These are phyloP conservation scores for Alternaria infectoria DNA, from an alignment of 2,329 filamentous ascomycete genomes.

Conservation along the genomic window DNA sequence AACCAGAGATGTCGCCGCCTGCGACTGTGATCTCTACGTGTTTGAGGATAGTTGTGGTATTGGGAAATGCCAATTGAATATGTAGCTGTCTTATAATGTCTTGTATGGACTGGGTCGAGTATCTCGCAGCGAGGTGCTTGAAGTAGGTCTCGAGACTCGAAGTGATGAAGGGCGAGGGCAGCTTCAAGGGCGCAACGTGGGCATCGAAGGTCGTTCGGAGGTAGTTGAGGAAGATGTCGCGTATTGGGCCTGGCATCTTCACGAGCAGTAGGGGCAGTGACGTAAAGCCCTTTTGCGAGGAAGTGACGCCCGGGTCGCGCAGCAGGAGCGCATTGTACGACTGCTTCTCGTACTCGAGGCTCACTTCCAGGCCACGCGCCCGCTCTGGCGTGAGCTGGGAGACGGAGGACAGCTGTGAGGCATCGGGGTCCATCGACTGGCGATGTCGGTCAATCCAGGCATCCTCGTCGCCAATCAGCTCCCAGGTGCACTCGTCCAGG, in stretches of 20 bases:
- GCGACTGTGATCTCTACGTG: slow-evolving; percentile 53
- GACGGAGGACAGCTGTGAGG: slow-evolving; percentile 31
- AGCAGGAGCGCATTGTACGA: slow-evolving; percentile 60
- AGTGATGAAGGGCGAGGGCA: slow-evolving; percentile 56
- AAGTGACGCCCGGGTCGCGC: slow-evolving; percentile 41
- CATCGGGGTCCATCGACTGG: slow-evolving; percentile 41
- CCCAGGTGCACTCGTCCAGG: slow-evolving; percentile 57
- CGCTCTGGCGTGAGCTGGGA: slow-evolving; percentile 19
- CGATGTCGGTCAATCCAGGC: slow-evolving; percentile 48
- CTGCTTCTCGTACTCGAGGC: slow-evolving; percentile 57
- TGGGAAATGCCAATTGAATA: slow-evolving; percentile 45
- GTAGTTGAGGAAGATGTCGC: slow-evolving; percentile 58
- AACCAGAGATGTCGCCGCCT: slow-evolving; percentile 47
- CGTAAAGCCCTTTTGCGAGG: slow-evolving; percentile 50
- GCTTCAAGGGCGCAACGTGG: slow-evolving; percentile 52
- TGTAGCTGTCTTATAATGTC: slow-evolving; percentile 43
- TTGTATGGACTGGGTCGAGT: slow-evolving; percentile 38
- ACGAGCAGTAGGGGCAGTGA: slow-evolving; percentile 59
- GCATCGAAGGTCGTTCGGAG: slow-evolving; percentile 59
- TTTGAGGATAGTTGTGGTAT: slow-evolving; percentile 43
- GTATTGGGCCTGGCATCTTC: slow-evolving; percentile 57
- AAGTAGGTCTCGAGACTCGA: slow-evolving; percentile 61
- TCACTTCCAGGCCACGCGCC: slow-evolving; percentile 55
- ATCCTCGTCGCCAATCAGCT: slow-evolving; percentile 50
- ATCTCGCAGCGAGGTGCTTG: slow-evolving; percentile 58